A percentile compares a stretch with the other conserved stretches of the same genome.
phyloP scores from a whole-genome alignment of 805 yeast species.

The Candida takata region DNA sequence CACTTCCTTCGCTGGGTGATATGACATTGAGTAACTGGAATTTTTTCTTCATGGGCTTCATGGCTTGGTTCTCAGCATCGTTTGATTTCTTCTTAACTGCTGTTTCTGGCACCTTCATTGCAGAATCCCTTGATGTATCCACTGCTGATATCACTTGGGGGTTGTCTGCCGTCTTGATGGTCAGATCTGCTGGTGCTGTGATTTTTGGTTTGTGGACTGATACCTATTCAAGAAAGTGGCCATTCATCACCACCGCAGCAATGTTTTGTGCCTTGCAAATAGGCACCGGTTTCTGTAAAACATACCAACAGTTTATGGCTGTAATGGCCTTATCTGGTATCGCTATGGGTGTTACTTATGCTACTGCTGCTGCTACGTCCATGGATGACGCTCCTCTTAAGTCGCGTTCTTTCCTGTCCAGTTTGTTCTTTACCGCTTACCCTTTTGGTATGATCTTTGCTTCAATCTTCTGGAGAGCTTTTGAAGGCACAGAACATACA shows the following conservation, averaged over 20 bases:
- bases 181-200: constrained; percentile 65
- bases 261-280: constrained; percentile 51
- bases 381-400: constrained; percentile 57
- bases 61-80: constrained; percentile 70
- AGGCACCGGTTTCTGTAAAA: constrained; percentile 57
- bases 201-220: constrained; percentile 61
- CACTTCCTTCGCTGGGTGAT: constrained; percentile 34
- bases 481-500: constrained; percentile 39
- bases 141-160: constrained; percentile 64
- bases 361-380: constrained; percentile 37
- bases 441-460: constrained; percentile 63
- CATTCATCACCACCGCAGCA: constrained; percentile 32
- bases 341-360: constrained; percentile 46
- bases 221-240: constrained; percentile 60
- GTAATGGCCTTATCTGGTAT: constrained; percentile 57
- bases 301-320: constrained; percentile 51
- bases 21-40: constrained; percentile 43
- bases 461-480: constrained; percentile 57
- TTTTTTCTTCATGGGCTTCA: constrained; percentile 49
- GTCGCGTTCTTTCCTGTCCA: constrained; percentile 59
- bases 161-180: constrained; percentile 63
- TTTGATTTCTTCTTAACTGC: constrained; percentile 65
- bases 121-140: constrained; percentile 37
- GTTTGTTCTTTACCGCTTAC: constrained; percentile 50
- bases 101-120: constrained; percentile 47